Evolutionary conservation across 176 grass and related monocot genomes (phyloP), one percentile per base, ranked within the genome.

Genomic region (Alloteropsis semialata): DNA sequence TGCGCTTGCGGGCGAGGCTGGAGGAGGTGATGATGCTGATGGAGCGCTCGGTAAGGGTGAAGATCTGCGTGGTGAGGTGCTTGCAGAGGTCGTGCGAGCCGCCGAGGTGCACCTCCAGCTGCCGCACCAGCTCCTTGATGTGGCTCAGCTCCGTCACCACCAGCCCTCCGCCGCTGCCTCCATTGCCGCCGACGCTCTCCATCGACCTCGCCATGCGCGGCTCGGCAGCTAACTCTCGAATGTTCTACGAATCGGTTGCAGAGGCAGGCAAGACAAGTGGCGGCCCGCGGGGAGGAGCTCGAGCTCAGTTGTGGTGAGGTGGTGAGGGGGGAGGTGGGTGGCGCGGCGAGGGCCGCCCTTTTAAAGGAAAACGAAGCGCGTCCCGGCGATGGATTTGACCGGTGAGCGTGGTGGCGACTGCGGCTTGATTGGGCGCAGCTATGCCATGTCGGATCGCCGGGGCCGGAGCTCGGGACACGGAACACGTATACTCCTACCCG

Each of bases 141-240:
- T 84, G 71, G 78, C 75, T 84, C 46, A 96, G 88, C 88, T 90
- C 76, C 15, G 51, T 81, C 27, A 87, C 46, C 21, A 96, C 81
- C 25, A 86, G 41, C 7, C 75, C n/a, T n/a, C n/a, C 17, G 36
- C 80, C 65, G 56, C 76, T 7, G 9, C n/a, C 86, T 65, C 87
- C 79, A 49, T 78, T 66, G 64, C 59, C 53, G 14, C 83, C 81
- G 11, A 38, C 25, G 67, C 37, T 66, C 75, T 82, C 80, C 89
- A 89, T 94, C 51, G 60, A 19, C 56, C 25, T 38, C 30, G 61
- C 57, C 27, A 27, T 77, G 6, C 11, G 18, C 54, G 6, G 18
- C 49, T 21, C 49, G 17, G 0, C 16, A 1, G 17, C 53, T 56
- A n/a, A 1, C 53, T n/a, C n/a, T 28, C 55, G 64, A 65, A 6